These are phyloP conservation scores for Heterobasidion occidentale DNA, from an alignment of 1,284 basidiomycete genomes.

Conservation along the genomic window DNA sequence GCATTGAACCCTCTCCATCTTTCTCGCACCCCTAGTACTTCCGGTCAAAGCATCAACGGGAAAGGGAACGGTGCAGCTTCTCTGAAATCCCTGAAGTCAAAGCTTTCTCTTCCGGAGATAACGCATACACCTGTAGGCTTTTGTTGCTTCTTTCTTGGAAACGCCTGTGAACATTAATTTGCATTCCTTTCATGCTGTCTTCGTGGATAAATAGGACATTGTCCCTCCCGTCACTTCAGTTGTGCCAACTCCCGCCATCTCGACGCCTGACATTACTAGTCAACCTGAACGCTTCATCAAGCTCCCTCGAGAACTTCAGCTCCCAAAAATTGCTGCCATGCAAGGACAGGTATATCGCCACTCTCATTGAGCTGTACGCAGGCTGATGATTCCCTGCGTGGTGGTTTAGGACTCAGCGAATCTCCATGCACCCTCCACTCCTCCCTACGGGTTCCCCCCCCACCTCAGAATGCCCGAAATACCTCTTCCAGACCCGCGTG, in stretches of 20 bases:
- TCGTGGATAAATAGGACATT: neutral
- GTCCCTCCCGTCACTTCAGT: neutral
- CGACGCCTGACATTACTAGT: neutral
- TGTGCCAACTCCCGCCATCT: neutral
- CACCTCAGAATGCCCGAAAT: neutral
- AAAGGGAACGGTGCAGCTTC: neutral
- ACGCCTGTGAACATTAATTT: neutral
- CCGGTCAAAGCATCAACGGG: neutral
- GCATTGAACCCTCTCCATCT: neutral
- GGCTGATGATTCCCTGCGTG: neutral
- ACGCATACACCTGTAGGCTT: neutral
- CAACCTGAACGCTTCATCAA: neutral
- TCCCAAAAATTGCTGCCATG: neutral
- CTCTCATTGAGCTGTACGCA: neutral
- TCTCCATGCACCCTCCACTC: neutral
- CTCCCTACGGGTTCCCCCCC: neutral
- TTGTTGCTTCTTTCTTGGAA: neutral
- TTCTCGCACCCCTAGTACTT: neutral
- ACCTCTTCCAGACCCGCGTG: neutral
- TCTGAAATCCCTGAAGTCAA: neutral
- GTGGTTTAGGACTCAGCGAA: neutral
- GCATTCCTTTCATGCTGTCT: neutral
- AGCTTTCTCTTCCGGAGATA: neutral
- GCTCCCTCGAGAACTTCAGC: neutral
- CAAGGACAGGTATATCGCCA: neutral